Evolutionary conservation across 2,329 filamentous ascomycete species (phyloP).

Genomic region (Pseudogymnoascus sp.): DNA sequence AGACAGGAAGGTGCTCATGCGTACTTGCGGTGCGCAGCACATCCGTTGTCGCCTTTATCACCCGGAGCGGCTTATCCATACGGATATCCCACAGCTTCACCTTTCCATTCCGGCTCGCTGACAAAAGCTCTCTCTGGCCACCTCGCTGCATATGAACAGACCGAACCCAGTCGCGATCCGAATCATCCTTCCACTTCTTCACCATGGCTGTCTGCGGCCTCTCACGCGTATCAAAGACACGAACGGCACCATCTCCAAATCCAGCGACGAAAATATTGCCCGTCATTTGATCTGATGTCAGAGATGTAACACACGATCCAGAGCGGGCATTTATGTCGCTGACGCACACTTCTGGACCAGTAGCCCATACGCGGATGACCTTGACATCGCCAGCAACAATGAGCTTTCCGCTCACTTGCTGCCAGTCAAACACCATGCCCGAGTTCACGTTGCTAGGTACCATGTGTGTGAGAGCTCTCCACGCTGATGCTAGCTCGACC

Average conservation of each 20-base stretch:
- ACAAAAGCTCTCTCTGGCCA: constrained; percentile 83
- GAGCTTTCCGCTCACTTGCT: constrained; percentile 90
- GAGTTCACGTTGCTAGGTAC: constrained; percentile 91
- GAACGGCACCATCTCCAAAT: constrained; percentile 89
- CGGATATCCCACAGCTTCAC: constrained; percentile 95
- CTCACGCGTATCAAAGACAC: constrained; percentile 85
- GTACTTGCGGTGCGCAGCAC: constrained; percentile 80
- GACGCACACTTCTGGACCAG: constrained; percentile 83
- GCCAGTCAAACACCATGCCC: constrained; percentile 96
- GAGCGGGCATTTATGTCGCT: constrained; percentile 92
- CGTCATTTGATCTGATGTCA: constrained; percentile 96
- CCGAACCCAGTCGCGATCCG: constrained; percentile 80
- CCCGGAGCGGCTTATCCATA: constrained; percentile 68
- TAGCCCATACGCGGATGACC: constrained; percentile 93
- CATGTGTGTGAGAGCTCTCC: constrained; percentile 87
- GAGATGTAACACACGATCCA: constrained; percentile 87
- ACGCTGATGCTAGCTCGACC: constrained; percentile 81
- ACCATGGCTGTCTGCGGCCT: constrained; percentile 87
- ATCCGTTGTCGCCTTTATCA: constrained; percentile 66
- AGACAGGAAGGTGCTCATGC: constrained; percentile 93
- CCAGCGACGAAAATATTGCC: constrained; percentile 93
- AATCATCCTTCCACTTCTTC: constrained; percentile 90
- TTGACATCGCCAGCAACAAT: constrained; percentile 95
- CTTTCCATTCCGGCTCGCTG: constrained; percentile 84
- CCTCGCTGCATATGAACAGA: constrained; percentile 96